These are phyloP conservation scores for Vitis rupestris DNA, from an alignment of 164 flowering plant genomes.

Conservation along the genomic window DNA sequence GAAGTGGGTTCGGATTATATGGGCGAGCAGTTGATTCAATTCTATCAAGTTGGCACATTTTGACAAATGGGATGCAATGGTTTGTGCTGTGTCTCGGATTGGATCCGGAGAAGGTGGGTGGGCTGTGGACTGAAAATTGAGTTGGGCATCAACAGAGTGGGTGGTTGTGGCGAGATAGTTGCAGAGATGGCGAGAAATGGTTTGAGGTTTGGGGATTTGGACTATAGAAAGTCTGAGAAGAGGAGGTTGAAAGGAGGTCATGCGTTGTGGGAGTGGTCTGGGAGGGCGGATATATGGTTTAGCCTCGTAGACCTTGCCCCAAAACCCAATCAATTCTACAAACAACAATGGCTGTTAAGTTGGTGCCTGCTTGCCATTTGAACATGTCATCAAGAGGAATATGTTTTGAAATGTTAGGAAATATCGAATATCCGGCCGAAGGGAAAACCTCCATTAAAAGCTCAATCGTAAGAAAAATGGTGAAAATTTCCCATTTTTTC, in stretches of 20 bases:
- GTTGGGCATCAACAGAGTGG: background rate
- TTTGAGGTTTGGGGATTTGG: background rate
- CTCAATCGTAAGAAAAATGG: too few species aligned
- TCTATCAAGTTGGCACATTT: constrained; percentile 30
- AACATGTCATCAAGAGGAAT: too few species aligned
- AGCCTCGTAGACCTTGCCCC: too few species aligned
- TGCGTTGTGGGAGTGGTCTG: too few species aligned
- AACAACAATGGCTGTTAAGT: too few species aligned
- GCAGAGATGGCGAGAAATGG: constrained; percentile 7
- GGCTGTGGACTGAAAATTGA: background rate
- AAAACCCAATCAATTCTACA: too few species aligned
- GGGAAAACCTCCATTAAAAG: too few species aligned
- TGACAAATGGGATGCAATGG: constrained; percentile 29
- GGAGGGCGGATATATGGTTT: too few species aligned
- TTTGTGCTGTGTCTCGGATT: constrained; percentile 16
- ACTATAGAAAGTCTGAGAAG: constrained; percentile 3
- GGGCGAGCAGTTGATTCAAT: constrained; percentile 36
- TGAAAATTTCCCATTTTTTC: too few species aligned
- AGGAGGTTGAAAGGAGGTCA: background rate
- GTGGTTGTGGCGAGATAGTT: constrained; percentile 8
- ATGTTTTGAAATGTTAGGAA: too few species aligned
- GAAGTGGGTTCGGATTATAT: constrained; percentile 35
- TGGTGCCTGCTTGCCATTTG: too few species aligned
- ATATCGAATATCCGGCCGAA: too few species aligned
- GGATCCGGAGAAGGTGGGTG: background rate